phyloP scores from a whole-genome alignment of 1,284 basidiomycete species.

The Fistulinella staudtii region DNA sequence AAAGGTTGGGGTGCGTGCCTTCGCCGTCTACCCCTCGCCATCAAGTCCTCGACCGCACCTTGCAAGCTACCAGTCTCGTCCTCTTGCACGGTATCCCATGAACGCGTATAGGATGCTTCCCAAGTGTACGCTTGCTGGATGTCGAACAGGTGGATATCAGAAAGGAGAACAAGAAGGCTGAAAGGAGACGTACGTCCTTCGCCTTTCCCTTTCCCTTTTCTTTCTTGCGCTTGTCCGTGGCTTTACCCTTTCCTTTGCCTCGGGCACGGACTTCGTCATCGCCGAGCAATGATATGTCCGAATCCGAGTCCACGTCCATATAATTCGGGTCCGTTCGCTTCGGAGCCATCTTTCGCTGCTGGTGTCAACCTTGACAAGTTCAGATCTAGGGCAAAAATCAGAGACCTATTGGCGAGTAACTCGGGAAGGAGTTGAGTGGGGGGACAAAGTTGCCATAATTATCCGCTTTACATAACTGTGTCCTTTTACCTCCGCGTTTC shows the following conservation, averaged over 20 bases:
- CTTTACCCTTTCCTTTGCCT: conserved; percentile 45
- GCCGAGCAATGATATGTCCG: conserved; percentile 35
- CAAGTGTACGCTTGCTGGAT: conserved; percentile 81
- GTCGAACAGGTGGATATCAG: background rate
- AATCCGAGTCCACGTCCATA: conserved; percentile 41
- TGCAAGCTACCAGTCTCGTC: conserved; percentile 92
- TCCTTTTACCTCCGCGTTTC: too few relatives aligned
- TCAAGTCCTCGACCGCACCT: conserved; percentile 82
- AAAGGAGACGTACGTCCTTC: conserved; percentile 44
- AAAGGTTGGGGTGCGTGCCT: conserved; percentile 47
- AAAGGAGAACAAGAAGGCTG: background rate
- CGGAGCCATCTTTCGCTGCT: conserved; percentile 16
- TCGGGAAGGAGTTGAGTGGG: too few relatives aligned
- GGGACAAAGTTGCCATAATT: too few relatives aligned
- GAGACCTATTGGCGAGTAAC: too few relatives aligned
- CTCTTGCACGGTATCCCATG: conserved; percentile 96
- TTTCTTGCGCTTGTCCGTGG: conserved; percentile 38
- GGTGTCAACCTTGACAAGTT: background rate
- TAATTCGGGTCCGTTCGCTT: conserved; percentile 28
- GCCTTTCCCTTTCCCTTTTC: conserved; percentile 44
- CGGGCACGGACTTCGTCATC: conserved; percentile 34
- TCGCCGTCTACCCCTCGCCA: conserved; percentile 81
- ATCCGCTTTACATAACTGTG: too few relatives aligned
- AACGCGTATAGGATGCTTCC: conserved; percentile 93
- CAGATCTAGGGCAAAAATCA: background rate